These are phyloP conservation scores for Pinus albicaulis DNA, from an alignment of 75 land plant species.

Conservation along the genomic window DNA sequence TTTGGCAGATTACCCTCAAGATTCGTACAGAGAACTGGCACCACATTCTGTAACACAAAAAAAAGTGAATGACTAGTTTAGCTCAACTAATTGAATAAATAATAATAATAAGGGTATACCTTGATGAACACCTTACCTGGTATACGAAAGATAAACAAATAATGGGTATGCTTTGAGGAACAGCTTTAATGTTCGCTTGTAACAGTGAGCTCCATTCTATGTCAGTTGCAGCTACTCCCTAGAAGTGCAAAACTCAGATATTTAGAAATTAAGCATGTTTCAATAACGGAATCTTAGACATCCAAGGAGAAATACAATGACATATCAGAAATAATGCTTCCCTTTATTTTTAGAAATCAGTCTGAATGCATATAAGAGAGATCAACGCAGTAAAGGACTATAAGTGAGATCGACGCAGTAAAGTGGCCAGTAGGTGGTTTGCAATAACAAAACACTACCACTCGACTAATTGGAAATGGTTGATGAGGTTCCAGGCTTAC, in stretches of 20 bases:
- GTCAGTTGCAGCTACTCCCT: conserved; percentile 77
- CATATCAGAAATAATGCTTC: not conserved
- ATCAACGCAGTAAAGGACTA: not conserved
- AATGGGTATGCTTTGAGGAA: conserved; percentile 86
- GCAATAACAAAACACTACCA: not conserved
- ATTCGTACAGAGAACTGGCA: conserved; percentile 93
- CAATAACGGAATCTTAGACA: not conserved
- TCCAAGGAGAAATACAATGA: not conserved
- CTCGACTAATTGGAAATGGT: not conserved
- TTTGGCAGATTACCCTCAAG: conserved; percentile 83
- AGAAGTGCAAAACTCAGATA: not conserved
- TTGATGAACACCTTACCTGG: conserved; percentile 47
- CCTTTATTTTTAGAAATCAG: not conserved
- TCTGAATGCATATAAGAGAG: not conserved
- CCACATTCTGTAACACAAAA: conserved; percentile 74
- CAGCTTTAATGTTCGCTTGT: conserved; percentile 72
- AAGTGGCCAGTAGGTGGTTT: not conserved
- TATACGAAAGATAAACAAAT: conserved; percentile 92
- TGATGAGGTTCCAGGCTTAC: too few species aligned
- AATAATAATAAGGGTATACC: not conserved
- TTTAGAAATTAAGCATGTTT: not conserved
- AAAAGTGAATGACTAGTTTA: not conserved
- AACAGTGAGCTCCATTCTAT: conserved; percentile 69
- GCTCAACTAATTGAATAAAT: not conserved
- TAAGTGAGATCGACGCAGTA: too few species aligned